These are phyloP conservation scores for Fusarium sp. DNA, from an alignment of 2,329 filamentous ascomycete genomes.

Conservation along the genomic window DNA sequence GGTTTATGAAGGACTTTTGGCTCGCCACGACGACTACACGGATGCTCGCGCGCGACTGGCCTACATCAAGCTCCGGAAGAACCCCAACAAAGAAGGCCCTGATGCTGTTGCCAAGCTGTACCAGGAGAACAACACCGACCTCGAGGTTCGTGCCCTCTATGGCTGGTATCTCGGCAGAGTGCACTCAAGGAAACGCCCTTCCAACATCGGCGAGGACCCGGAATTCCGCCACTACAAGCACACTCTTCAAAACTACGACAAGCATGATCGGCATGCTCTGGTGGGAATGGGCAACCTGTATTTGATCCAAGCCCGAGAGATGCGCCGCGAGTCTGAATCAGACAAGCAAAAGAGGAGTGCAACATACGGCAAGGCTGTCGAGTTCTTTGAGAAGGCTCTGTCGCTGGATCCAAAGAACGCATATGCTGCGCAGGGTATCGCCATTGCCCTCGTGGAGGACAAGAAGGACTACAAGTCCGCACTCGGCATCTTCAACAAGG, in stretches of 20 bases:
- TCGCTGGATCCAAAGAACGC: slow-evolving; percentile 96
- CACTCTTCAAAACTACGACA: slow-evolving; percentile 92
- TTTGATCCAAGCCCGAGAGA: slow-evolving; percentile 88
- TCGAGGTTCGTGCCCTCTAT: slow-evolving; percentile 92
- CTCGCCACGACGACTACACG: slow-evolving; percentile 90
- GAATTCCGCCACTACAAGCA: slow-evolving; percentile 97
- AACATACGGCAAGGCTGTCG: slow-evolving; percentile 90
- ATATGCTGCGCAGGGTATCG: slow-evolving; percentile 95
- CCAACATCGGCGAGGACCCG: slow-evolving; percentile 86
- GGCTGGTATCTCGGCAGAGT: slow-evolving; percentile 94
- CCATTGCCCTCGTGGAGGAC: slow-evolving; percentile 93
- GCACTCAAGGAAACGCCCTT: slow-evolving; percentile 81
- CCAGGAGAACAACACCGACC: slow-evolving; percentile 83
- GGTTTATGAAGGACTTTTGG: slow-evolving; percentile 87
- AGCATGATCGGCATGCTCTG: slow-evolving; percentile 96
- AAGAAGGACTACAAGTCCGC: slow-evolving; percentile 88
- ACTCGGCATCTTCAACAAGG: slow-evolving; percentile 88
- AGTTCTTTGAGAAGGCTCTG: slow-evolving; percentile 98
- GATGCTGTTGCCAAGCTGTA: slow-evolving; percentile 89
- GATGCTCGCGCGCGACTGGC: slow-evolving; percentile 90
- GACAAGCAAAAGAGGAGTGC: slow-evolving; percentile 92
- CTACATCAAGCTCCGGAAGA: slow-evolving; percentile 86
- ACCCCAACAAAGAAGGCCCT: slow-evolving; percentile 86
- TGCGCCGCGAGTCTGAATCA: slow-evolving; percentile 88
- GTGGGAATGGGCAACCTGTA: slow-evolving; percentile 98